phyloP scores from a whole-genome alignment of 257 asterid genomes.

The Primulina tabacum region DNA sequence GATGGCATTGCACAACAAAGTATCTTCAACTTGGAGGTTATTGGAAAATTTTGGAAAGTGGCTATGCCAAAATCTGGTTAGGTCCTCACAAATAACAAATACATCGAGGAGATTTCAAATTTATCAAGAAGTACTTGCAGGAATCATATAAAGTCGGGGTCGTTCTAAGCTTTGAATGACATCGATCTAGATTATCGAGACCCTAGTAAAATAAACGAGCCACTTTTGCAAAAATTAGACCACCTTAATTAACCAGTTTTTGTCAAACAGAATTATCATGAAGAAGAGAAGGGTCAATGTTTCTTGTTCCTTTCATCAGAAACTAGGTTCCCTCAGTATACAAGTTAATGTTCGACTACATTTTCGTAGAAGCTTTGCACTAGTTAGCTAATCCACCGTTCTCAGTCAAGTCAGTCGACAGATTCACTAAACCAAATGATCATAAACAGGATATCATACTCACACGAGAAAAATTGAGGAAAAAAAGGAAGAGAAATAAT shows the following conservation, averaged over 20 bases:
- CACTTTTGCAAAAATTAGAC: background rate
- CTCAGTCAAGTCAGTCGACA: background rate
- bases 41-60: background rate
- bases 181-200: background rate
- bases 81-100: background rate
- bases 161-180: background rate
- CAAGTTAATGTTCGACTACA: background rate
- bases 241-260: background rate
- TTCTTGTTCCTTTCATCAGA: no score
- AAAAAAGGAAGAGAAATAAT: no score
- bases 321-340: no score
- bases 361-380: background rate
- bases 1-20: background rate
- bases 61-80: background rate
- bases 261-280: background rate
- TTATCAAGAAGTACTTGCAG: background rate
- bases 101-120: background rate
- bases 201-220: background rate
- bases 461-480: no score
- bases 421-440: background rate
- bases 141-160: background rate
- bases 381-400: background rate
- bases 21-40: background rate
- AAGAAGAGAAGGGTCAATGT: no score
- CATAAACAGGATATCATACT: slow-evolving; percentile 26